These are phyloP conservation scores for Cryphonectria radicalis DNA, from an alignment of 2,329 filamentous ascomycete species.

Conservation along the genomic window DNA sequence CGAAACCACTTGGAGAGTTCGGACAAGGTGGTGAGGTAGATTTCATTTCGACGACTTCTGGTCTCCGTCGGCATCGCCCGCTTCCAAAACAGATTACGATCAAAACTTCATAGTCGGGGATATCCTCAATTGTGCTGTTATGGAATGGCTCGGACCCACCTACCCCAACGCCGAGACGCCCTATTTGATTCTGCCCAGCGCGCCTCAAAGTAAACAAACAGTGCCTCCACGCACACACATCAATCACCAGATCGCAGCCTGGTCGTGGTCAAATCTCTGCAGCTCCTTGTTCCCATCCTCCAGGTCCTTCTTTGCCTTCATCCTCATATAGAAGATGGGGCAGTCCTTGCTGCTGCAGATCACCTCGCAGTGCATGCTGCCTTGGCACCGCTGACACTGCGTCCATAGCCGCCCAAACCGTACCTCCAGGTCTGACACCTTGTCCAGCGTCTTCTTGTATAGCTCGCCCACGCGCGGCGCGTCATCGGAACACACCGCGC, in stretches of 20 bases:
- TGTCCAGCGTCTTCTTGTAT: conserved; percentile 87
- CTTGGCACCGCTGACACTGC: conserved; percentile 96
- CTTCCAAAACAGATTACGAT: not conserved
- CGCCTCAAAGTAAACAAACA: not conserved
- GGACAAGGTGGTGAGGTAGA: conserved; percentile 13
- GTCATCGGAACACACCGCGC: conserved; percentile 88
- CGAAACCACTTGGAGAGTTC: not conserved
- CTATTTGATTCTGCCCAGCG: not conserved
- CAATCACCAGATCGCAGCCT: conserved; percentile 64
- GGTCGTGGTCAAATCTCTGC: conserved; percentile 84
- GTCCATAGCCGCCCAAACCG: conserved; percentile 94
- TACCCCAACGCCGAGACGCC: not conserved
- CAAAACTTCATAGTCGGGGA: not conserved
- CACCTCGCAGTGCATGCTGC: conserved; percentile 96
- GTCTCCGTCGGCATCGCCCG: not conserved
- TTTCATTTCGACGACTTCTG: not conserved
- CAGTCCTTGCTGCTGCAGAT: conserved; percentile 97
- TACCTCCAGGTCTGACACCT: conserved; percentile 90
- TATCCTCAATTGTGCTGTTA: not conserved
- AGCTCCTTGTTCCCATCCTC: conserved; percentile 94
- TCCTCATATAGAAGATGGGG: conserved; percentile 99
- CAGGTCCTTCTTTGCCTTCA: conserved; percentile 99
- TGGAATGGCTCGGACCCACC: not conserved
- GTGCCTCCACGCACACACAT: conserved; percentile 17
- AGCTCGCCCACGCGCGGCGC: conserved; percentile 85